Evolutionary conservation across 805 yeast genomes (phyloP).

Genomic region (Debaryomyces castellii): DNA sequence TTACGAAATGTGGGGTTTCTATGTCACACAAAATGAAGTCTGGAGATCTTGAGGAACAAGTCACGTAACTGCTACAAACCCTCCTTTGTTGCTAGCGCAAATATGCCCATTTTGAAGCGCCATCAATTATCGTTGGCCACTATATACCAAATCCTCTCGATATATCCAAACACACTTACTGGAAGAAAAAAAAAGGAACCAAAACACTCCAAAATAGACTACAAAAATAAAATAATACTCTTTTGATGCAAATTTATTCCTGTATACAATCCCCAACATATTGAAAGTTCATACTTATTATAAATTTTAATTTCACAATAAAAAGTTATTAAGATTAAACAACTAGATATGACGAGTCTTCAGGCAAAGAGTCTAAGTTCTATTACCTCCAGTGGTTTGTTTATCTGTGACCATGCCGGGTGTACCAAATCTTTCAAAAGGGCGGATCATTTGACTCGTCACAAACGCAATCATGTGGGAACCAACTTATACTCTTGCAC

Average conservation of each 20-base stretch:
- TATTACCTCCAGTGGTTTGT: background rate
- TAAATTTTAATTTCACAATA: background rate
- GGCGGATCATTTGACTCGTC: slow-evolving; percentile 11
- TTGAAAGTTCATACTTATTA: background rate
- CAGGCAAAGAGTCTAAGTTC: background rate
- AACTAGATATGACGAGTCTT: background rate
- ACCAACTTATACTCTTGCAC: slow-evolving; percentile 5
- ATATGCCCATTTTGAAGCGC: too few relatives aligned
- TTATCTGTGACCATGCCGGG: slow-evolving; percentile 7
- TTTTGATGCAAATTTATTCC: background rate
- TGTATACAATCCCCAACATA: background rate
- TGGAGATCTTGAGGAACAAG: background rate
- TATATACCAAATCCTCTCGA: too few relatives aligned
- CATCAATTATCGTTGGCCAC: too few relatives aligned
- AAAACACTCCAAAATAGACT: too few relatives aligned
- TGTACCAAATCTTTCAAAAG: slow-evolving; percentile 10
- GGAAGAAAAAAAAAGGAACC: too few relatives aligned
- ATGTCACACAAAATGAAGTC: background rate
- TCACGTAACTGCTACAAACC: background rate
- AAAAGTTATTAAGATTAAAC: background rate
- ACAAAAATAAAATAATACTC: background rate
- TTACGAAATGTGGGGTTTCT: background rate
- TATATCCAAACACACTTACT: too few relatives aligned
- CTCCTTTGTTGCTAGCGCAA: background rate
- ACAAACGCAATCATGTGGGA: slow-evolving; percentile 9